These are phyloP conservation scores for Kuraishia ogatae DNA, from an alignment of 805 yeast species.

Conservation along the genomic window DNA sequence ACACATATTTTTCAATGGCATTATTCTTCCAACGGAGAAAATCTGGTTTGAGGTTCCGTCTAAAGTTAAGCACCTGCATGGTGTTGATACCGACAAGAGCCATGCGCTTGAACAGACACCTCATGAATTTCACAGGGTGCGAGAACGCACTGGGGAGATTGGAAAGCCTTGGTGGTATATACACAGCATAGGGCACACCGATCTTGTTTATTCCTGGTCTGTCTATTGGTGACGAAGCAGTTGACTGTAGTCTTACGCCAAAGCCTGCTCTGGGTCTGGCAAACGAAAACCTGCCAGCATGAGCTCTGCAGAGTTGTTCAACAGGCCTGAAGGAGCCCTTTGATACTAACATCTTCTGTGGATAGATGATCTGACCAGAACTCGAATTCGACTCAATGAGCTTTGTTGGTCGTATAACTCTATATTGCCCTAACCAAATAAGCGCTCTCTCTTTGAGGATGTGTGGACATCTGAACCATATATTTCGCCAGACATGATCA, in stretches of 20 bases:
- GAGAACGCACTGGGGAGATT: constrained; percentile 33
- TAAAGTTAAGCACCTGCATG: constrained; percentile 35
- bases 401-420: too few species aligned
- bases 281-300: neutral
- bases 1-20: constrained; percentile 69
- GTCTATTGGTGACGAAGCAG: constrained; percentile 12
- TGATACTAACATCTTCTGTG: neutral
- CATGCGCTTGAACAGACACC: constrained; percentile 49
- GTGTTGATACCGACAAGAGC: constrained; percentile 65
- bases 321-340: neutral
- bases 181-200: constrained; percentile 28
- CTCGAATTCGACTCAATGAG: too few species aligned
- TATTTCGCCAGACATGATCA: neutral
- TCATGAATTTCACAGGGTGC: constrained; percentile 32
- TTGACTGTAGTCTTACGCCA: neutral
- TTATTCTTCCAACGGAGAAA: constrained; percentile 77
- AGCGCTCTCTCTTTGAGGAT: neutral
- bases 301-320: neutral
- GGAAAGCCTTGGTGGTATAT: constrained; percentile 40
- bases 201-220: constrained; percentile 19
- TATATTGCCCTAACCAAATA: neutral
- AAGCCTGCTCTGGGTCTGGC: neutral
- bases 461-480: neutral
- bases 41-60: constrained; percentile 48
- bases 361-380: too few species aligned